Percentiles rank a stretch among this genome's conserved stretches.
Evolutionary conservation across 2,329 filamentous ascomycete genomes (phyloP).

Genomic region (Aspergillus puulaauensis): DNA sequence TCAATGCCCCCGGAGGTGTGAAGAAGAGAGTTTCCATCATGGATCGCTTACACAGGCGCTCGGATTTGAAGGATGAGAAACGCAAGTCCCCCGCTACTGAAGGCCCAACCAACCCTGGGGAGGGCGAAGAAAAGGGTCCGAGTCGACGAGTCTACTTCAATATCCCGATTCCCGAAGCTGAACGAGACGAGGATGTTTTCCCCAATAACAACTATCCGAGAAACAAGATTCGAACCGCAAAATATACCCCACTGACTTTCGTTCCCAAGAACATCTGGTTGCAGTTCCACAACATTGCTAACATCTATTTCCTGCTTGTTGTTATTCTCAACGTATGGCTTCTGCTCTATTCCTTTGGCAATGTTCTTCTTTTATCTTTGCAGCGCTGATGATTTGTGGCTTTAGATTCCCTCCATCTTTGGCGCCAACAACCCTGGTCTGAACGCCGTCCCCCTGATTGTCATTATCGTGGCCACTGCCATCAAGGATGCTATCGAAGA

Average conservation of each 20-base stretch:
- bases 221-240: constrained; percentile 97
- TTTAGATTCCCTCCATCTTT: constrained; percentile 91
- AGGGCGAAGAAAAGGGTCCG: constrained; percentile 27
- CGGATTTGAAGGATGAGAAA: constrained; percentile 68
- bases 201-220: constrained; percentile 70
- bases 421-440: constrained; percentile 87
- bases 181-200: constrained; percentile 77
- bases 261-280: constrained; percentile 96
- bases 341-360: too few species aligned
- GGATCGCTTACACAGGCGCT: constrained; percentile 67
- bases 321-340: constrained; percentile 79
- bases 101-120: constrained; percentile 41
- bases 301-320: constrained; percentile 96
- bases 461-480: constrained; percentile 83
- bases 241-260: constrained; percentile 94
- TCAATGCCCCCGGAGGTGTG: constrained; percentile 70
- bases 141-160: constrained; percentile 69
- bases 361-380: too few species aligned
- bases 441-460: constrained; percentile 86
- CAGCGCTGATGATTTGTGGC: too few species aligned
- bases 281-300: constrained; percentile 98
- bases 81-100: constrained; percentile 48
- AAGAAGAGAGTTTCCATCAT: constrained; percentile 82
- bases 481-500: constrained; percentile 96
- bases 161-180: constrained; percentile 69